Evolutionary conservation across 495 filamentous ascomycete species (phyloP).

Genomic region (Penicillium angulare): DNA sequence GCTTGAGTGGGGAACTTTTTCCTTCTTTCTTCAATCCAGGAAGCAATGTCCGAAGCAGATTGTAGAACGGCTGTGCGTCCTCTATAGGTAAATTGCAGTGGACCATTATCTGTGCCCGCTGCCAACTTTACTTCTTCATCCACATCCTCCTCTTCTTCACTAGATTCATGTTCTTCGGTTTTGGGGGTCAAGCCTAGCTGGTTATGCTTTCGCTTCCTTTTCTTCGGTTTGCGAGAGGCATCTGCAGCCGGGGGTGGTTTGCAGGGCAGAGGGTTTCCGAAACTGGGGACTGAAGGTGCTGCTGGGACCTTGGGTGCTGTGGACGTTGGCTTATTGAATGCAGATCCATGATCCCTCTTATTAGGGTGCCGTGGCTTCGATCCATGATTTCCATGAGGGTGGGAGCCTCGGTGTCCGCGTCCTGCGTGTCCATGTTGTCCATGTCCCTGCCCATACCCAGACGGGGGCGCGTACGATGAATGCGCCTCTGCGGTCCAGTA

Average conservation of each 20-base stretch:
- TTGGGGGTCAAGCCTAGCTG: slow-evolving; percentile 78
- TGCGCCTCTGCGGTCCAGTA: slow-evolving; percentile 54
- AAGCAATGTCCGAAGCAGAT: slow-evolving; percentile 64
- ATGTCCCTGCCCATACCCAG: slow-evolving; percentile 16
- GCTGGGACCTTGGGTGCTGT: slow-evolving; percentile 42
- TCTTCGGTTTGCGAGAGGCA: slow-evolving; percentile 52
- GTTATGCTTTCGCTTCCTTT: slow-evolving; percentile 76
- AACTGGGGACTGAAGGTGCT: slow-evolving; percentile 61
- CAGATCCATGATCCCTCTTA: slow-evolving; percentile 43
- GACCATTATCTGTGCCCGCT: slow-evolving; percentile 25
- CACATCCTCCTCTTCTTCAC: slow-evolving; percentile 67
- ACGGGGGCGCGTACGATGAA: slow-evolving; percentile 20
- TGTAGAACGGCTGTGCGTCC: slow-evolving; percentile 45
- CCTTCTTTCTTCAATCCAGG: slow-evolving; percentile 78
- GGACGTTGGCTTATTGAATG: slow-evolving; percentile 42
- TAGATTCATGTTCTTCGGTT: slow-evolving; percentile 68
- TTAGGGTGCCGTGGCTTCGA: slow-evolving; percentile 34
- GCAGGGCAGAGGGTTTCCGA: slow-evolving; percentile 56
- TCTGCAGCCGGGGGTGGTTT: slow-evolving; percentile 56
- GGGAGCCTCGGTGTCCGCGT: slow-evolving; percentile 30
- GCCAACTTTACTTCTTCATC: slow-evolving; percentile 63
- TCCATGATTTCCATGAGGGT: slow-evolving; percentile 39
- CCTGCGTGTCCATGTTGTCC: slow-evolving; percentile 15
- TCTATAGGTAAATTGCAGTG: slow-evolving; percentile 44
- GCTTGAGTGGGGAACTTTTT: slow-evolving; percentile 75